Base-by-base conservation (phyloP, 2,329 filamentous ascomycete genomes). In the Paraconiothyrium brasiliense region DNA sequence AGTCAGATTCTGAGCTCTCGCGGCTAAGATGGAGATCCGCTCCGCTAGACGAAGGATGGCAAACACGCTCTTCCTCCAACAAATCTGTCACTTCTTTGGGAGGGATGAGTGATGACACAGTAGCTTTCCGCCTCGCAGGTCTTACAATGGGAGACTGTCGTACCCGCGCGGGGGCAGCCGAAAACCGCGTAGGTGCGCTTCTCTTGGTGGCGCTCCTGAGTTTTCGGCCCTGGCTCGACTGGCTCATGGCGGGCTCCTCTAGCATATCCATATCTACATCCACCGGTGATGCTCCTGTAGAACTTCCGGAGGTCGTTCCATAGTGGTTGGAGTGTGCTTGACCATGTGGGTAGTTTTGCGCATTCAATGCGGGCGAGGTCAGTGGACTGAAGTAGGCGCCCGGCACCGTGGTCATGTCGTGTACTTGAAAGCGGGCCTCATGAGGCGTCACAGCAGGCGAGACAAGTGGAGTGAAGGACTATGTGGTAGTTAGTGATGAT, bases 381-480 rank as follows among this genome's bases (percentile, higher is more conserved):
- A 95, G 83, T 10, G 92, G 92, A 73, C 92, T 95, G 76, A 95
- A 94, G 79, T 93, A 94, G 37, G 90, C 86, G 39, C 86, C 87
- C 0, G 90, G 89, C 3, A 92, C 84, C 6, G 86, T 85, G 69
- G 88, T 69, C 63, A 78, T 92, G 58, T 87, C 84, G 13, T 83
- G 82, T 41, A 83, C 70, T 57, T 78, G 68, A 75, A 92, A 93
- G 66, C 90, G 88, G 46, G 87, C 84, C 71, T 94, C 92, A 54
- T 93, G 84, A 24, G 92, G 92, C 1, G 92, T 94, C 47, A 94
- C 91, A 4, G 91, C 92, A n/a, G 92, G 92, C 20, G 92, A 94
- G 11, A 92, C 91, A 34, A 94, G 84, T 0, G 92, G 92, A 2
- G 92, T 94, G 73, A 94, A 94, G 10, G 89, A 84, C 86, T 92